Evolutionary conservation across 345 rosid genomes (phyloP).

Genomic region (Gossypium sturtianum): DNA sequence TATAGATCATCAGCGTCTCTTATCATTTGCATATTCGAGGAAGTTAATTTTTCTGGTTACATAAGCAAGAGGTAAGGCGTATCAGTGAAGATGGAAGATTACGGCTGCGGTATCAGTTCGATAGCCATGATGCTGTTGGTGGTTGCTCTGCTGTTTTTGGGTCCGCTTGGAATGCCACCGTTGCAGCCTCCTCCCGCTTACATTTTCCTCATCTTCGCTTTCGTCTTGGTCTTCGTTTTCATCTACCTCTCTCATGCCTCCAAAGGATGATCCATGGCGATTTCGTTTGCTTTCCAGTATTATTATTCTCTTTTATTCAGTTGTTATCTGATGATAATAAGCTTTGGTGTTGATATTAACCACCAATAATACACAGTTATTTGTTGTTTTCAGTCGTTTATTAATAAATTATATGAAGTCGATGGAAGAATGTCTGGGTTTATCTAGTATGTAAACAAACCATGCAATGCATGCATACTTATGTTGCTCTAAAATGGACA

Average conservation of each 20-base stretch:
- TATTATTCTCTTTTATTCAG: background rate
- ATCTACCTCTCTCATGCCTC: conserved; percentile 21
- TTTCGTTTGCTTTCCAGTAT: background rate
- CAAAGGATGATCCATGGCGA: background rate
- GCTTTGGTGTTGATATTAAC: background rate
- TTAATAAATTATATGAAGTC: background rate
- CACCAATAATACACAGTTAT: background rate
- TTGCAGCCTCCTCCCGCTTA: conserved; percentile 25
- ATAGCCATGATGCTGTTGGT: conserved; percentile 21
- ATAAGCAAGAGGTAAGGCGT: background rate
- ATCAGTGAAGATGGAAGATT: conserved; percentile 15
- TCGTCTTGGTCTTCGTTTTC: conserved; percentile 22
- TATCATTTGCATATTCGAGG: background rate
- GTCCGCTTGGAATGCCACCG: conserved; percentile 27
- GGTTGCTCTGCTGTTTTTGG: conserved; percentile 20
- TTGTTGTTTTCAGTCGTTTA: background rate
- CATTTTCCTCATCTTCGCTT: conserved; percentile 18
- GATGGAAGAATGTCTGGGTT: no score
- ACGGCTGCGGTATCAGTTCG: conserved; percentile 21
- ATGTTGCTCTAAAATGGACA: background rate
- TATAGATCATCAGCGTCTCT: background rate
- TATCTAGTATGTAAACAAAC: no score
- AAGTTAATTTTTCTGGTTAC: background rate
- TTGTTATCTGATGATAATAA: background rate
- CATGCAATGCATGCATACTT: background rate